A percentile compares a stretch with the other conserved stretches of the same genome.
Evolutionary conservation across 78 protist genomes (phyloP).

Genomic region (Pirum gemmata): DNA sequence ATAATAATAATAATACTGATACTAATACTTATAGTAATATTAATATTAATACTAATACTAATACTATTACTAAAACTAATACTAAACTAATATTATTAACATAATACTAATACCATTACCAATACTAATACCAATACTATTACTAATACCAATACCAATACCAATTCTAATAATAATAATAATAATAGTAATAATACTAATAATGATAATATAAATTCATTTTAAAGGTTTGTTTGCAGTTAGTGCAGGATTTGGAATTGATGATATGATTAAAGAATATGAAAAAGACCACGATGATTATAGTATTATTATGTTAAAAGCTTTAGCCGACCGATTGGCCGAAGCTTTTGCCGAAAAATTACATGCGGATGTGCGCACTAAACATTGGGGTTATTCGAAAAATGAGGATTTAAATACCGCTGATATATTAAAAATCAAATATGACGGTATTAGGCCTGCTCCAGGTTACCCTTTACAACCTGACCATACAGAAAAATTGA

Average conservation of each 20-base stretch:
- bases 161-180: no score
- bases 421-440: constrained; percentile 71
- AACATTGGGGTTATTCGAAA: constrained; percentile 84
- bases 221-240: constrained; percentile 84
- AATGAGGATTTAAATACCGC: constrained; percentile 63
- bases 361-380: constrained; percentile 79
- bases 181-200: no score
- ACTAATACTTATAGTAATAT: no score
- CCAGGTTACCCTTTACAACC: constrained; percentile 98
- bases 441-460: constrained; percentile 95
- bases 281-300: constrained; percentile 74
- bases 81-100: no score
- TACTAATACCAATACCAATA: no score
- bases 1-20: no score
- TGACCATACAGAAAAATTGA: constrained; percentile 93
- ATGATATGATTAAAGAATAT: constrained; percentile 62
- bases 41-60: no score
- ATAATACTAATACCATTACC: no score
- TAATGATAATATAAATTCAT: no score
- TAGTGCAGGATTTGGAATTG: constrained; percentile 77
- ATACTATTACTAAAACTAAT: no score
- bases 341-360: constrained; percentile 84
- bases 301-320: constrained; percentile 80
- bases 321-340: constrained; percentile 82
- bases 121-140: no score